Evolutionary conservation across 371 early-diverging fungal genomes (phyloP).

Genomic region (Syncephalastrum contaminatum): DNA sequence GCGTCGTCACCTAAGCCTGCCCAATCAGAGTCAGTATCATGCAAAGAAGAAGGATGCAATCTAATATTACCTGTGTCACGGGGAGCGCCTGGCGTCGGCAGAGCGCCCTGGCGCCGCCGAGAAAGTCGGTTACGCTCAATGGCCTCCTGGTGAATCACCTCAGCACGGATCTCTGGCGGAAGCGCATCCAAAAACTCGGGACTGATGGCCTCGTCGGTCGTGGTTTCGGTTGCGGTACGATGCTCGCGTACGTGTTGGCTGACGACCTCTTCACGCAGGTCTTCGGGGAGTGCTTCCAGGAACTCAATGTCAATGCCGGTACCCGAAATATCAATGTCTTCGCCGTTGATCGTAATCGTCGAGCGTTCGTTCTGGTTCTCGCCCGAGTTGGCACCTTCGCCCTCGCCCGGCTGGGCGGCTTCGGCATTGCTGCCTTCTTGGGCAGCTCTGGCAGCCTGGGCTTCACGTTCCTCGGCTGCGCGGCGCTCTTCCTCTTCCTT

Average conservation of each 20-base stretch:
- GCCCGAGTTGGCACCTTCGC: background rate
- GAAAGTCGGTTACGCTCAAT: slow-evolving; percentile 55
- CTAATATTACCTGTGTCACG: slow-evolving; percentile 11
- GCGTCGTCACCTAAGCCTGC: too few species aligned
- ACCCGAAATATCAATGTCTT: slow-evolving; percentile 85
- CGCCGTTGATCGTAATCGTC: slow-evolving; percentile 49
- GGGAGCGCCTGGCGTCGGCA: slow-evolving; percentile 17
- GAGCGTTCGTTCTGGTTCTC: slow-evolving; percentile 33
- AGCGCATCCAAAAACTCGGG: slow-evolving; percentile 80
- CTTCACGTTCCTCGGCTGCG: slow-evolving; percentile 23
- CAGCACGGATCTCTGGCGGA: slow-evolving; percentile 80
- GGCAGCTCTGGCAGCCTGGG: slow-evolving; percentile 3
- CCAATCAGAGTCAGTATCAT: too few species aligned
- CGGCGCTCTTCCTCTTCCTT: slow-evolving; percentile 35
- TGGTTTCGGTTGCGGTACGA: slow-evolving; percentile 26
- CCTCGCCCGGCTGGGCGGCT: too few species aligned
- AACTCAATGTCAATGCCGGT: slow-evolving; percentile 95
- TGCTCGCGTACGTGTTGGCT: slow-evolving; percentile 56
- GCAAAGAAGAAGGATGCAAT: too few species aligned
- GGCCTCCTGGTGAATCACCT: slow-evolving; percentile 70
- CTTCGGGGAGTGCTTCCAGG: slow-evolving; percentile 94
- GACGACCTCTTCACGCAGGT: slow-evolving; percentile 90
- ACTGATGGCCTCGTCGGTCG: slow-evolving; percentile 54
- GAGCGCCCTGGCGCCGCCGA: slow-evolving; percentile 32
- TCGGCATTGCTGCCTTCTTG: background rate